A percentile compares a stretch with the other conserved stretches of the same genome.
Evolutionary conservation across 2,329 filamentous ascomycete species (phyloP).

Genomic region (Fusarium sp.): DNA sequence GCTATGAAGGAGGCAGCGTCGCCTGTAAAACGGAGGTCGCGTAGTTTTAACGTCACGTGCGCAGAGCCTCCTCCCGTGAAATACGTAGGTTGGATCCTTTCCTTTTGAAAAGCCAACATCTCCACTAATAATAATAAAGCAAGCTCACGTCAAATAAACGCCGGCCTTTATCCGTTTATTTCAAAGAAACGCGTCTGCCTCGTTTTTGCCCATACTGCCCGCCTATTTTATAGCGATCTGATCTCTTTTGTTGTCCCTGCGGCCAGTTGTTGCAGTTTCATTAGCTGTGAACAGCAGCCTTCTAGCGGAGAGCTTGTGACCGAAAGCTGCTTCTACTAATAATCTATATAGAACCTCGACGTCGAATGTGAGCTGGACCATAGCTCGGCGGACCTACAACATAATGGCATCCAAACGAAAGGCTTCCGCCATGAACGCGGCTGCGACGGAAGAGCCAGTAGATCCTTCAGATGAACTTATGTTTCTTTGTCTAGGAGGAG

Average conservation of each 20-base stretch:
- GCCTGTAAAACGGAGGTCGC: constrained; percentile 45
- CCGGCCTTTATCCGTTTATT: constrained; percentile 43
- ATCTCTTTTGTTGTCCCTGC: background rate
- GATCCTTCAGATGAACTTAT: constrained; percentile 94
- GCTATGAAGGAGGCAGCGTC: constrained; percentile 46
- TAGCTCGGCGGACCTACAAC: constrained; percentile 37
- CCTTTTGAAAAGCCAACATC: background rate
- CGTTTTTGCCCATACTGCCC: constrained; percentile 28
- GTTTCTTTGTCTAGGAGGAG: constrained; percentile 92
- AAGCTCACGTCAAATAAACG: background rate
- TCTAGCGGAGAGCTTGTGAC: constrained; percentile 2
- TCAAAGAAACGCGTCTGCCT: constrained; percentile 29
- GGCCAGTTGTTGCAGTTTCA: constrained; percentile 10
- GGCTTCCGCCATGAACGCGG: constrained; percentile 75
- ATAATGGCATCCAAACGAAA: constrained; percentile 98
- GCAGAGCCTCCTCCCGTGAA: constrained; percentile 25
- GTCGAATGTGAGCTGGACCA: constrained; percentile 33
- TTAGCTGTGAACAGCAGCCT: constrained; percentile 6
- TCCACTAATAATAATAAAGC: background rate
- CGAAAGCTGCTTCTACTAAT: constrained; percentile 21
- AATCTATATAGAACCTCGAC: constrained; percentile 10
- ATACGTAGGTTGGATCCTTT: background rate
- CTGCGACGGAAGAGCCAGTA: constrained; percentile 80
- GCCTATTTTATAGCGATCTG: background rate
- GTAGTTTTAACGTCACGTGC: constrained; percentile 58